Evolutionary conservation across 139 green algal species (phyloP).

Genomic region (Micractinium sp.): DNA sequence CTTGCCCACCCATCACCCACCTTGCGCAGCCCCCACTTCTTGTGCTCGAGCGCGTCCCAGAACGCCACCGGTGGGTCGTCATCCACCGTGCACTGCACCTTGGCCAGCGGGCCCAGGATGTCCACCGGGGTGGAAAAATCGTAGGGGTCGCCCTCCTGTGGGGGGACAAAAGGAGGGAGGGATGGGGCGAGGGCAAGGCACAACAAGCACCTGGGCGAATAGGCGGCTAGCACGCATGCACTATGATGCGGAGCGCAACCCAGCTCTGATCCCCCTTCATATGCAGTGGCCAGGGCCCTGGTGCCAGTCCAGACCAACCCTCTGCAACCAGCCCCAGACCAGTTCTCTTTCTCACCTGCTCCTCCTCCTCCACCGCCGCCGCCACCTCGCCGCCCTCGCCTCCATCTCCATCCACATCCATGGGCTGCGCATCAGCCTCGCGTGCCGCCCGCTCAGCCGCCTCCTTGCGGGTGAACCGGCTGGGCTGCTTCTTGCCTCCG

Average conservation of each 20-base stretch:
- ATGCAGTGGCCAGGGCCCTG: no score
- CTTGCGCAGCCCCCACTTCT: slow-evolving; percentile 91
- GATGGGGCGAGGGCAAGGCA: not conserved
- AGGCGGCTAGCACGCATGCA: no score
- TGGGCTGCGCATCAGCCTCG: slow-evolving; percentile 1
- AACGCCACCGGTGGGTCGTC: slow-evolving; percentile 61
- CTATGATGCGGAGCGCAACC: no score
- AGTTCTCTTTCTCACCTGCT: slow-evolving; percentile 2
- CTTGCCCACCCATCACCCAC: slow-evolving; percentile 53
- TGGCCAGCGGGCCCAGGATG: slow-evolving; percentile 53
- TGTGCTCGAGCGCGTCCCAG: slow-evolving; percentile 78
- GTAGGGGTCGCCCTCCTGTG: slow-evolving; percentile 75
- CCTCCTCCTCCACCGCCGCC: slow-evolving; percentile 27
- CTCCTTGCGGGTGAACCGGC: slow-evolving; percentile 77
- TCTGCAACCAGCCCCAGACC: not conserved
- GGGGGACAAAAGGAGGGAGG: not conserved
- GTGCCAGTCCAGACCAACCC: no score
- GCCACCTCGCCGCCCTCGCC: not conserved
- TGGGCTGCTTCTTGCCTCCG: slow-evolving; percentile 43
- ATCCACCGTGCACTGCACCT: slow-evolving; percentile 36
- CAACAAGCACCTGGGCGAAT: not conserved
- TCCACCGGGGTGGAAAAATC: slow-evolving; percentile 82
- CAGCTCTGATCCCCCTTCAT: no score
- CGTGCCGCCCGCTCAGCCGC: slow-evolving; percentile 53
- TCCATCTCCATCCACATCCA: slow-evolving; percentile 37